phyloP scores from a whole-genome alignment of 495 filamentous ascomycete species.

The Podospora pseudoanserina region DNA sequence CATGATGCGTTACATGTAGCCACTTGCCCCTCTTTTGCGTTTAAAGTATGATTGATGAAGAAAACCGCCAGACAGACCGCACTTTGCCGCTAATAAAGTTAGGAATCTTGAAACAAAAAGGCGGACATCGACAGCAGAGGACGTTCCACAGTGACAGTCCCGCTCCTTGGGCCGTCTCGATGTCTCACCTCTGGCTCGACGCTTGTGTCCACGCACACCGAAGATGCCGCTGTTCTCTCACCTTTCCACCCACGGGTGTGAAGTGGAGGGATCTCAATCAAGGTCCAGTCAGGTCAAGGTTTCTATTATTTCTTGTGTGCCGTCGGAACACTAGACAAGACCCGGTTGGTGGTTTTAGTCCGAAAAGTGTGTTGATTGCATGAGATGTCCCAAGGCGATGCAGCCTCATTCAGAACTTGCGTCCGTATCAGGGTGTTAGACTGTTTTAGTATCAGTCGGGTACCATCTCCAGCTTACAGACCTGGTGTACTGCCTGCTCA shows the following conservation, averaged over 20 bases:
- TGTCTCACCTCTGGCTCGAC: not conserved
- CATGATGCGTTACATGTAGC: not conserved
- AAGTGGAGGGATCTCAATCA: too few relatives aligned
- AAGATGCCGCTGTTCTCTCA: not conserved
- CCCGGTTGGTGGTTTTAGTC: not conserved
- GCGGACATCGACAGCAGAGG: not conserved
- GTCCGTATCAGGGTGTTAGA: not conserved
- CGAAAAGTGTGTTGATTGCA: not conserved
- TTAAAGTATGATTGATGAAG: not conserved
- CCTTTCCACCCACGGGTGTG: not conserved
- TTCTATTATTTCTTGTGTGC: not conserved
- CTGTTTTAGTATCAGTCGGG: too few relatives aligned
- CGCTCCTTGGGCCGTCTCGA: not conserved
- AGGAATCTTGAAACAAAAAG: not conserved
- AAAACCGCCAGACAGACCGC: not conserved
- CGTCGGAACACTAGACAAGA: not conserved
- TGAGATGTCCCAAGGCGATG: not conserved
- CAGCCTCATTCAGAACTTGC: not conserved
- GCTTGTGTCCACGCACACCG: not conserved
- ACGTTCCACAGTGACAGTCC: slow-evolving; percentile 2
- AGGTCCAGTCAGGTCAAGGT: too few relatives aligned
- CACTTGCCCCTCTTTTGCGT: not conserved
- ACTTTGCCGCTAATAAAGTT: not conserved
- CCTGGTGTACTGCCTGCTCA: too few relatives aligned
- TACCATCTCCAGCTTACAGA: too few relatives aligned